These are phyloP conservation scores for Malus asiatica DNA, from an alignment of 306 rosid species.

Conservation along the genomic window DNA sequence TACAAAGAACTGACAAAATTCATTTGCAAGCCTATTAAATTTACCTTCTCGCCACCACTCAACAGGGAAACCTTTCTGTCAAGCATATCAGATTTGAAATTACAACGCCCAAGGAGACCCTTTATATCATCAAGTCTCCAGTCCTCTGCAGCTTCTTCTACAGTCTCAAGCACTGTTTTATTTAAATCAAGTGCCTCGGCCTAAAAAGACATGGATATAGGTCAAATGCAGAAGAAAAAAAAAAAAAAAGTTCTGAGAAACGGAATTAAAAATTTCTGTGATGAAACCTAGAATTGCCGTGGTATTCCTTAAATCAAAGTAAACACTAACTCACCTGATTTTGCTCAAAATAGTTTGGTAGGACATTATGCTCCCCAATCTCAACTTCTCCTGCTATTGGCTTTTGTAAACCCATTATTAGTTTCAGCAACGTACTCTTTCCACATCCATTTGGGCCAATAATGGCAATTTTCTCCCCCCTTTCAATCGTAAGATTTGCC, in stretches of 20 bases:
- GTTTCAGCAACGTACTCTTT: constrained; percentile 89
- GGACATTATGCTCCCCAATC: constrained; percentile 89
- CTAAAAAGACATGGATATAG: constrained; percentile 33
- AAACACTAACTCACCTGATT: constrained; percentile 59
- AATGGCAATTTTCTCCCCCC: constrained; percentile 92
- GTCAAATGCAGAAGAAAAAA: constrained; percentile 15
- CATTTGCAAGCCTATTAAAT: neutral
- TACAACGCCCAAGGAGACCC: constrained; percentile 98
- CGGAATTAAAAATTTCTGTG: neutral
- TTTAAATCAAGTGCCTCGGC: constrained; percentile 96
- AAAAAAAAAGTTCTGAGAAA: neutral
- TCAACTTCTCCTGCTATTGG: constrained; percentile 69
- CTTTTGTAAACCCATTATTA: constrained; percentile 83
- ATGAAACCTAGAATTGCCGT: neutral
- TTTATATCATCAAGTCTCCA: constrained; percentile 91
- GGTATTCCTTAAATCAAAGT: constrained; percentile 2
- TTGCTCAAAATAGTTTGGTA: constrained; percentile 97
- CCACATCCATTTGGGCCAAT: constrained; percentile 99
- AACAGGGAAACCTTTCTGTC: constrained; percentile 85
- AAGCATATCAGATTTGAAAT: constrained; percentile 92
- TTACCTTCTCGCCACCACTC: constrained; percentile 99
- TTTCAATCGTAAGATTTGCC: constrained; percentile 85
- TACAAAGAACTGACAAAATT: neutral
- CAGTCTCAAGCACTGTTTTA: constrained; percentile 86
- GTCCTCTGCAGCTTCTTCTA: constrained; percentile 93